Evolutionary conservation across 78 protist species (phyloP).

Genomic region (Emiliania huxleyi): DNA sequence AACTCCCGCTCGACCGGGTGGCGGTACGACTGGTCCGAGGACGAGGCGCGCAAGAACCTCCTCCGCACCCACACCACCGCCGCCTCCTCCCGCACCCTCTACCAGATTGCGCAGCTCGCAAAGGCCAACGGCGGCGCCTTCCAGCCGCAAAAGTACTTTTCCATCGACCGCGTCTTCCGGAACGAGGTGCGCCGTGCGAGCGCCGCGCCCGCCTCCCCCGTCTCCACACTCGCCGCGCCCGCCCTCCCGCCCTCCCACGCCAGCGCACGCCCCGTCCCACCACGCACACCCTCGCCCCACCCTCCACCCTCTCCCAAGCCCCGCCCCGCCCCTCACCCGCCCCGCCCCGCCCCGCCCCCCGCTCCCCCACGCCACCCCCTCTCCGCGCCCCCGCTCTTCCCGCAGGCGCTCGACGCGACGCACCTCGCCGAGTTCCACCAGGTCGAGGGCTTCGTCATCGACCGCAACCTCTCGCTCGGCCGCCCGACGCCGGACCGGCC

Average conservation of each 20-base stretch:
- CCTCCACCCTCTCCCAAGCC: too few species aligned
- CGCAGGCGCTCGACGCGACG: slow-evolving; percentile 93
- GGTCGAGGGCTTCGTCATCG: slow-evolving; percentile 68
- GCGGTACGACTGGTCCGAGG: slow-evolving; percentile 88
- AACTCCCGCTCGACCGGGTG: slow-evolving; percentile 15
- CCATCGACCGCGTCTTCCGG: slow-evolving; percentile 99
- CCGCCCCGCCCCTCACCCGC: too few species aligned
- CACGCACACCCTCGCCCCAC: too few species aligned
- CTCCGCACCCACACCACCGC: slow-evolving; percentile 99
- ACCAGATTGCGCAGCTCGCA: slow-evolving; percentile 35
- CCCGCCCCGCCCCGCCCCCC: too few species aligned
- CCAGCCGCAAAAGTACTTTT: slow-evolving; percentile 88
- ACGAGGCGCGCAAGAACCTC: slow-evolving; percentile 88
- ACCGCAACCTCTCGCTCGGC: slow-evolving; percentile 81
- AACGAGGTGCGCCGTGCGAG: slow-evolving; percentile 74
- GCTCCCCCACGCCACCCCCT: too few species aligned
- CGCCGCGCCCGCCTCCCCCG: too few species aligned
- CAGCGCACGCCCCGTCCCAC: too few species aligned
- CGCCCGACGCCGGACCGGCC: too few species aligned
- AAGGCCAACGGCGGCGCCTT: slow-evolving; percentile 37
- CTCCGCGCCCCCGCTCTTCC: too few species aligned
- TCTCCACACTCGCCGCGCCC: too few species aligned
- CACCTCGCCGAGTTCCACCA: slow-evolving; percentile 99
- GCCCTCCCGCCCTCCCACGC: too few species aligned
- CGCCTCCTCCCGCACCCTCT: slow-evolving; percentile 89